Conservation (phyloP, 179 eudicot genomes). For the Spinacia oleracea region DNA sequence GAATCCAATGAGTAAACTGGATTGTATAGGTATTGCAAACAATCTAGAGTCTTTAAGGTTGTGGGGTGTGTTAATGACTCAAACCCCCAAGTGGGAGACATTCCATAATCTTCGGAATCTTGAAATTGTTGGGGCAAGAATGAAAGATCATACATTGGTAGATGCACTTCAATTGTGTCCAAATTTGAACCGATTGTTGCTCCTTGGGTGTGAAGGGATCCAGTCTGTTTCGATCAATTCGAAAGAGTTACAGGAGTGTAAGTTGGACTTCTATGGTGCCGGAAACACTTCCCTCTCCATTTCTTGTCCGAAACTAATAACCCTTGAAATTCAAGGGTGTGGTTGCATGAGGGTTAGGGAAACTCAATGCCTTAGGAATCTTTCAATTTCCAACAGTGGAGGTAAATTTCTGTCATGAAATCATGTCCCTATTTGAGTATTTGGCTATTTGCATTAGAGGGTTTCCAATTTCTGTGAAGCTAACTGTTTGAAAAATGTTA, state of each 20-base stretch:
- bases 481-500: not conserved
- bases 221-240: slow-evolving; percentile 48
- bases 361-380: slow-evolving; percentile 56
- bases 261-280: slow-evolving; percentile 68
- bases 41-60: slow-evolving; percentile 71
- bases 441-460: not conserved
- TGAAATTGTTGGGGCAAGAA: slow-evolving; percentile 77
- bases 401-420: slow-evolving; percentile 42
- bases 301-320: slow-evolving; percentile 55
- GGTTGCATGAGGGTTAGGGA: slow-evolving; percentile 66
- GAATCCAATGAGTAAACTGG: slow-evolving; percentile 49
- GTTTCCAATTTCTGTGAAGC: not conserved
- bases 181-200: slow-evolving; percentile 56
- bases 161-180: slow-evolving; percentile 68
- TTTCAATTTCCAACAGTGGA: slow-evolving; percentile 67
- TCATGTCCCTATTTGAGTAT: not conserved
- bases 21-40: slow-evolving; percentile 57
- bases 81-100: slow-evolving; percentile 70
- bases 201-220: slow-evolving; percentile 87
- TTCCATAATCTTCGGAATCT: slow-evolving; percentile 65
- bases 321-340: slow-evolving; percentile 83
- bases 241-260: slow-evolving; percentile 65
- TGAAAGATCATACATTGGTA: slow-evolving; percentile 61
- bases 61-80: slow-evolving; percentile 86
- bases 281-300: slow-evolving; percentile 58